Conservation (phyloP, 257 asterid genomes). For the Nicotiana knightiana region DNA sequence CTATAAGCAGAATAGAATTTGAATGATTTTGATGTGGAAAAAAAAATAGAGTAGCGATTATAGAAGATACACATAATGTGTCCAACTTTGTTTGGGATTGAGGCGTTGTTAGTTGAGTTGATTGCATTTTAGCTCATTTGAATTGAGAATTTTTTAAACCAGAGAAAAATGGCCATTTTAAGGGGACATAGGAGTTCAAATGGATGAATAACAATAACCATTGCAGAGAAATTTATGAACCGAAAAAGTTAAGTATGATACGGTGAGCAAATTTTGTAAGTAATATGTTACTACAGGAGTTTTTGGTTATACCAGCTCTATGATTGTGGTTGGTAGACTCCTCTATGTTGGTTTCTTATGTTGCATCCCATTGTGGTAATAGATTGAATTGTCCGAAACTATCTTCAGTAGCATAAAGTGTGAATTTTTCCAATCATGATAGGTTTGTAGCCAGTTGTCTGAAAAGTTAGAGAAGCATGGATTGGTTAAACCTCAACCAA, state of each 20-base stretch:
- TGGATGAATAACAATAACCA: not conserved
- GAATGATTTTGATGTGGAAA: no score
- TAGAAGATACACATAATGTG: not conserved
- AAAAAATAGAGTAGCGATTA: not conserved
- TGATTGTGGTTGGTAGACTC: not conserved
- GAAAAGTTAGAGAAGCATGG: constrained; percentile 96
- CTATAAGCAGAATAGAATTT: no score
- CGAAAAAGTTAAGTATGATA: not conserved
- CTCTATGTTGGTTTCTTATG: not conserved
- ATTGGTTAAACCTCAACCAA: constrained; percentile 69
- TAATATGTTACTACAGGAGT: not conserved
- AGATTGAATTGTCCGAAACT: constrained; percentile 4
- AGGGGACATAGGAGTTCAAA: not conserved
- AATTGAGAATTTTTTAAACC: not conserved
- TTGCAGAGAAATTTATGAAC: not conserved
- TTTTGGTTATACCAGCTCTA: not conserved
- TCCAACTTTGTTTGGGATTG: not conserved
- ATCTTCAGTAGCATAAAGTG: not conserved
- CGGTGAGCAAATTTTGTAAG: not conserved
- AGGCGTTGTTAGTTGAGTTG: not conserved
- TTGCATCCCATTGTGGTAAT: not conserved
- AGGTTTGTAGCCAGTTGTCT: constrained; percentile 74
- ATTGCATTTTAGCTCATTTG: not conserved
- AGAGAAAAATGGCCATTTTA: not conserved
- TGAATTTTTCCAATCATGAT: not conserved